phyloP scores from a whole-genome alignment of 768 basidiomycete genomes.

The Peribolospora kevripleyi region DNA sequence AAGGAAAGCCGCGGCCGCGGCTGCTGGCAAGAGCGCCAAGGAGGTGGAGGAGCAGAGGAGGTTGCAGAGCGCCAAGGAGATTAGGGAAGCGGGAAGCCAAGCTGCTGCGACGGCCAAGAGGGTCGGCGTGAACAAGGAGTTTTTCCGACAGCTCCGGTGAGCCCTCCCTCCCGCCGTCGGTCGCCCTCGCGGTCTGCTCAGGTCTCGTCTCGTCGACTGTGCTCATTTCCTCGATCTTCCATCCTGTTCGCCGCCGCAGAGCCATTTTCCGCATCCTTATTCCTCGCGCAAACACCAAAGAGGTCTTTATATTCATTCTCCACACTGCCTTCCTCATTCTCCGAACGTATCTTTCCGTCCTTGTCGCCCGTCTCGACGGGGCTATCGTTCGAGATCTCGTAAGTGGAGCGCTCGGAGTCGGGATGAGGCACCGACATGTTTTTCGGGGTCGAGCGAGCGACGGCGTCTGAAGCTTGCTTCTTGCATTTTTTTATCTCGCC shows the following conservation, averaged over 20 bases:
- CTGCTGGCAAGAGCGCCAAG: neutral
- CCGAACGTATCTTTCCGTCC: constrained; percentile 64
- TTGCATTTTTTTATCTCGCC: neutral
- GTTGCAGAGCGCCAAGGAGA: neutral
- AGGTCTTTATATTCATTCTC: constrained; percentile 42
- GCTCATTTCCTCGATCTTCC: too few relatives aligned
- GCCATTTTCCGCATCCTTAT: constrained; percentile 13
- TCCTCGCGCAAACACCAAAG: constrained; percentile 23
- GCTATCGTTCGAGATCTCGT: constrained; percentile 69
- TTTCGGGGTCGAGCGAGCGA: neutral
- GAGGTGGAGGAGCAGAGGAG: neutral
- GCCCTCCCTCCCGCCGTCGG: too few relatives aligned
- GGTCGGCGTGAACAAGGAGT: constrained; percentile 14
- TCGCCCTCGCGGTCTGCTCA: too few relatives aligned
- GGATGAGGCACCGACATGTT: neutral
- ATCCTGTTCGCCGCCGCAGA: too few relatives aligned
- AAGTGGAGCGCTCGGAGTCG: constrained; percentile 7
- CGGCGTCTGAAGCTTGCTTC: neutral
- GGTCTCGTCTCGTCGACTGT: too few relatives aligned
- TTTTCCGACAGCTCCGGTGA: constrained; percentile 11
- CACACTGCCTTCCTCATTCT: constrained; percentile 71
- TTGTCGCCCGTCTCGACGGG: constrained; percentile 71
- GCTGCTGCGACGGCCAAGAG: neutral
- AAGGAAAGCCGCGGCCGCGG: neutral
- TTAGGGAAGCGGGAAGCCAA: neutral